Base-by-base conservation (phyloP, 108 stramenopile species). In the Craspedostauros australis region DNA sequence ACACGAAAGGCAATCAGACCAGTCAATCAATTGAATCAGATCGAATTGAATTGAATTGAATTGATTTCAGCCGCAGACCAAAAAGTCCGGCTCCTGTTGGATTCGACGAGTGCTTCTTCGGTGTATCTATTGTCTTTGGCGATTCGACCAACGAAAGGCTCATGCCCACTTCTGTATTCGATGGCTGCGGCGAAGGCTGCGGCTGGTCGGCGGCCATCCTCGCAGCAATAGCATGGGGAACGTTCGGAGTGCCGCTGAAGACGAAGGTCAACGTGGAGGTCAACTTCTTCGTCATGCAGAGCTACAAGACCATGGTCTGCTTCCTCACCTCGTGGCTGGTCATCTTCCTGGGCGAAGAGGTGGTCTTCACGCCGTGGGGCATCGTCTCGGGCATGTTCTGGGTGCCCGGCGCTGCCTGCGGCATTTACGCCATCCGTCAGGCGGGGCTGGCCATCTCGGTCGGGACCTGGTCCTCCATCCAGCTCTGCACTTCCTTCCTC, bases 221-320 rank as follows among this genome's bases (percentile, higher is more conserved):
- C 23, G 71, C 73, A 0, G 72, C 77, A 36, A 5, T 88, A 6
- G 72, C 72, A 3, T 94, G 90, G 63, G 92, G 92, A 27, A 68
- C 64, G 21, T 94, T 90, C 54, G 84, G 85, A 14, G 92, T 88
- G 3, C 92, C 88, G 1, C 79, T 94, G 66, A 90, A 90, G 64
- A 69, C 67, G 26, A 71, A 77, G 39, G 63, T 56, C 7, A 72
- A 80, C 18, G 50, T 83, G n/a, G 67, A 90, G 52, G 68, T 90
- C 50, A 86, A 94, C 49, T 86, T 88, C 0, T 65, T 94, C 2
- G 86, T 82, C 23, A 83, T 94, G 63, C 92, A 94, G 65, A 50
- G 77, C 38, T 94, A 94, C 72, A 94, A 94, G 64, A 85, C 80
- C 11, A 50, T 56, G 12, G 80, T 86, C 73, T 82, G 80, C 44